Evolutionary conservation across 2,329 filamentous ascomycete genomes (phyloP).

Genomic region (Fusarium proliferatum): DNA sequence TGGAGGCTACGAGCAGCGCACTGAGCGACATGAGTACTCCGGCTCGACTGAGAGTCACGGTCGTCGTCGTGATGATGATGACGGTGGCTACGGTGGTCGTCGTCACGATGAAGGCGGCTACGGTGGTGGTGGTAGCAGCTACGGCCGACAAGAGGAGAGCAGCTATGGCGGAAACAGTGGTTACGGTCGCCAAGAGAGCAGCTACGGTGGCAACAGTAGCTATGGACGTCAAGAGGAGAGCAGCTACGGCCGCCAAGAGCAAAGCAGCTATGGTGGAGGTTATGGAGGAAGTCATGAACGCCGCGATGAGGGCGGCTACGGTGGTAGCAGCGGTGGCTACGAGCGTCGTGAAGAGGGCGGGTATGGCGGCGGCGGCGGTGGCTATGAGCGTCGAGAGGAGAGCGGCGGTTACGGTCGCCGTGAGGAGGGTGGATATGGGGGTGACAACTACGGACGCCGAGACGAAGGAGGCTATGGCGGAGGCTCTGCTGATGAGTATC

Average conservation of each 20-base stretch:
- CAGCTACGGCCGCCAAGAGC: conserved; percentile 14
- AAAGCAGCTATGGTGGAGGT: conserved; percentile 16
- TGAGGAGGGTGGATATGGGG: conserved; percentile 38
- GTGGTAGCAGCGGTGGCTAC: conserved; percentile 31
- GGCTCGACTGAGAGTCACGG: conserved; percentile 49
- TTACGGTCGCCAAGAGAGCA: conserved; percentile 8
- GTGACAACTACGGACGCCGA: conserved; percentile 42
- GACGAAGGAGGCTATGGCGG: conserved; percentile 46
- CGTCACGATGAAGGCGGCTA: conserved; percentile 10
- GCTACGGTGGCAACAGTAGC: conserved; percentile 18
- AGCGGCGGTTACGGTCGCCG: conserved; percentile 34
- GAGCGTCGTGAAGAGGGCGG: conserved; percentile 38
- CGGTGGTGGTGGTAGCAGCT: conserved; percentile 19
- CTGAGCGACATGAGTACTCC: conserved; percentile 62
- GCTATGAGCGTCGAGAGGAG: conserved; percentile 36
- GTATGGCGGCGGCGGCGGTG: neutral
- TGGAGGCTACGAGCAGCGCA: conserved; percentile 65
- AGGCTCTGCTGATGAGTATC: conserved; percentile 39
- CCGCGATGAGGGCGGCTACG: conserved; percentile 28
- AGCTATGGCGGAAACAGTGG: conserved; percentile 1
- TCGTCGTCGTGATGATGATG: conserved; percentile 27
- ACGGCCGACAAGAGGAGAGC: conserved; percentile 6
- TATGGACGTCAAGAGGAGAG: conserved; percentile 10
- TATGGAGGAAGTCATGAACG: conserved; percentile 31
- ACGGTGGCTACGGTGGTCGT: conserved; percentile 10